Evolutionary conservation across 2,329 filamentous ascomycete genomes (phyloP).

Genomic region (Cephalotrichum gorgonifer): DNA sequence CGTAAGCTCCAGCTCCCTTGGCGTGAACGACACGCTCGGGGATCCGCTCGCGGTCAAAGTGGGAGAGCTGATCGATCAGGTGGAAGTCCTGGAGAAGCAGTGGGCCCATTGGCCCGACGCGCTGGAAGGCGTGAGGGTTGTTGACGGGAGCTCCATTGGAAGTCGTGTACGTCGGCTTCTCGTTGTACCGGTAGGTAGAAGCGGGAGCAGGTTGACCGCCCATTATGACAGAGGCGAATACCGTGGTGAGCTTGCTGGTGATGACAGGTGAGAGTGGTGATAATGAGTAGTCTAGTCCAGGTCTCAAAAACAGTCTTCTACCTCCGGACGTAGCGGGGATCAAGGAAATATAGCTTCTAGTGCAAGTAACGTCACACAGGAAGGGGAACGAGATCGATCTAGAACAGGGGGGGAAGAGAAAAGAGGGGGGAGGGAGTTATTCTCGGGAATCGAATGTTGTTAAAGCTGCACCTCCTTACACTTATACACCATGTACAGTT

Average conservation of each 20-base stretch:
- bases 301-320: background rate
- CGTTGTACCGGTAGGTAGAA: constrained; percentile 30
- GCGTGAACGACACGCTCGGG: constrained; percentile 37
- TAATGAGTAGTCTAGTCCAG: background rate
- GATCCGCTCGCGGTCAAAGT: constrained; percentile 41
- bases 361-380: background rate
- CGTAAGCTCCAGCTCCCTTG: constrained; percentile 40
- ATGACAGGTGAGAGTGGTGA: background rate
- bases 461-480: too few species aligned
- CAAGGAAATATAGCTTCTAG: background rate
- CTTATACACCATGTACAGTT: too few species aligned
- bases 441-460: too few species aligned
- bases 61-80: constrained; percentile 49
- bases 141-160: constrained; percentile 49
- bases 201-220: background rate
- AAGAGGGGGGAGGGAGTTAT: background rate
- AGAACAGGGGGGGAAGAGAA: background rate
- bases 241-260: background rate
- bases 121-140: constrained; percentile 36
- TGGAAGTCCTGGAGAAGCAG: constrained; percentile 31
- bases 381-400: too few species aligned
- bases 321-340: background rate
- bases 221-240: background rate
- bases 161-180: constrained; percentile 47
- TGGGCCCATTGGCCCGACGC: constrained; percentile 27